phyloP scores from a whole-genome alignment of 1,284 basidiomycete species.

The Melanopsichium pennsylvanicum region DNA sequence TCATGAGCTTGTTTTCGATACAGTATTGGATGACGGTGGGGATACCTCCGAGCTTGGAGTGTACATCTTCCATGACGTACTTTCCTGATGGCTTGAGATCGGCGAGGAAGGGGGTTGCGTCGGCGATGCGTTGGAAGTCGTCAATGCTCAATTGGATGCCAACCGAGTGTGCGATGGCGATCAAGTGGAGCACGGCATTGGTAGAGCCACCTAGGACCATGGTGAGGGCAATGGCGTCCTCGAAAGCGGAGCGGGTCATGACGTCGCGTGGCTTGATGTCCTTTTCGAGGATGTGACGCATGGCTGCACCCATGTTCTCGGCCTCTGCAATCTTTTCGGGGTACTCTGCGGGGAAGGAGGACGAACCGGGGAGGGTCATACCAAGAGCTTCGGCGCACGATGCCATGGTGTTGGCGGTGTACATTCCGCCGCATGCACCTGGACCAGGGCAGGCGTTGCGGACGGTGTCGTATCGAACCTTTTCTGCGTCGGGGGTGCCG shows the following conservation, averaged over 20 bases:
- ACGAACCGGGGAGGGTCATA: conserved; percentile 63
- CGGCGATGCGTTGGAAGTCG: conserved; percentile 64
- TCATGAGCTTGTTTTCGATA: conserved; percentile 67
- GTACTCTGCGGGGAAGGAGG: conserved; percentile 63
- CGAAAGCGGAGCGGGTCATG: conserved; percentile 61
- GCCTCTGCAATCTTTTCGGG: conserved; percentile 62
- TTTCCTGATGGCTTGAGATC: conserved; percentile 65
- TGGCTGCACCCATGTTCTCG: conserved; percentile 54
- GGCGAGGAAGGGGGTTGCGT: conserved; percentile 63
- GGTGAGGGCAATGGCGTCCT: conserved; percentile 63
- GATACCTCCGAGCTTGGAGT: conserved; percentile 59
- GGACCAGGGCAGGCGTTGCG: conserved; percentile 63
- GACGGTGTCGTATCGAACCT: conserved; percentile 61
- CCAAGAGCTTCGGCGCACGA: conserved; percentile 64
- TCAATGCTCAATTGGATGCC: conserved; percentile 59
- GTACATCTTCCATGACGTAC: conserved; percentile 66
- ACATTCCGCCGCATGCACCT: conserved; percentile 66
- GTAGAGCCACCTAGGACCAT: conserved; percentile 64
- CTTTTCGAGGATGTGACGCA: conserved; percentile 63
- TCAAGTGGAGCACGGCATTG: conserved; percentile 63
- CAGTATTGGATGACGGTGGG: conserved; percentile 68
- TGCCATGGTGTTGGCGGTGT: conserved; percentile 66
- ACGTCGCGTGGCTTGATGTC: conserved; percentile 64
- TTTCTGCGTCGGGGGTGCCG: conserved; percentile 59
- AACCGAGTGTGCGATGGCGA: conserved; percentile 63